Percentiles rank a stretch among this genome's conserved stretches.
These are phyloP conservation scores for Mycotypha africana DNA, from an alignment of 371 early-diverging fungal genomes.

Conservation along the genomic window DNA sequence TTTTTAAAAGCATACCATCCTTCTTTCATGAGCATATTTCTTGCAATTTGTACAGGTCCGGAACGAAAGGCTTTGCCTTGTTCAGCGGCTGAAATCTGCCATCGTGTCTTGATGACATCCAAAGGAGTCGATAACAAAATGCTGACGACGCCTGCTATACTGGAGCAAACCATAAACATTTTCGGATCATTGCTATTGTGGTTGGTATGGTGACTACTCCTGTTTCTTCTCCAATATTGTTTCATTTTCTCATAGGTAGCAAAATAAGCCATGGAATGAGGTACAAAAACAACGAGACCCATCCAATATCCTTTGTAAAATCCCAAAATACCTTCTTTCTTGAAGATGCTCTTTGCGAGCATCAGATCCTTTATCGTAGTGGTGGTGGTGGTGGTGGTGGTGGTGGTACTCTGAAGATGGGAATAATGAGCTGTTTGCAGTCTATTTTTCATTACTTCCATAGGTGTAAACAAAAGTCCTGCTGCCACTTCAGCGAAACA, in stretches of 20 bases:
- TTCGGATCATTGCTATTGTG: too few relatives aligned
- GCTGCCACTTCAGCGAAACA: constrained; percentile 53
- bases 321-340: constrained; percentile 56
- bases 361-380: too few relatives aligned
- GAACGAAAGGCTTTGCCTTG: constrained; percentile 25
- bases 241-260: constrained; percentile 75
- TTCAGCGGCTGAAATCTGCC: constrained; percentile 58
- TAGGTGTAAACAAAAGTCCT: constrained; percentile 68
- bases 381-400: background rate
- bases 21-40: constrained; percentile 55
- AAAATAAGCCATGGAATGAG: constrained; percentile 68
- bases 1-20: constrained; percentile 61
- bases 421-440: too few relatives aligned
- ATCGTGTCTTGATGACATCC: constrained; percentile 82
- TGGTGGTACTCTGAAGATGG: too few relatives aligned
- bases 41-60: constrained; percentile 35
- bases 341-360: constrained; percentile 35
- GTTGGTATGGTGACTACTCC: too few relatives aligned
- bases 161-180: constrained; percentile 52
- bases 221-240: too few relatives aligned
- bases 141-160: constrained; percentile 55
- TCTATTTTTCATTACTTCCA: constrained; percentile 78
- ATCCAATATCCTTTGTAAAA: constrained; percentile 76
- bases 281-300: constrained; percentile 67
- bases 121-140: constrained; percentile 58